These are phyloP conservation scores for Vigna trinervia DNA, from an alignment of 306 rosid genomes.

Conservation along the genomic window DNA sequence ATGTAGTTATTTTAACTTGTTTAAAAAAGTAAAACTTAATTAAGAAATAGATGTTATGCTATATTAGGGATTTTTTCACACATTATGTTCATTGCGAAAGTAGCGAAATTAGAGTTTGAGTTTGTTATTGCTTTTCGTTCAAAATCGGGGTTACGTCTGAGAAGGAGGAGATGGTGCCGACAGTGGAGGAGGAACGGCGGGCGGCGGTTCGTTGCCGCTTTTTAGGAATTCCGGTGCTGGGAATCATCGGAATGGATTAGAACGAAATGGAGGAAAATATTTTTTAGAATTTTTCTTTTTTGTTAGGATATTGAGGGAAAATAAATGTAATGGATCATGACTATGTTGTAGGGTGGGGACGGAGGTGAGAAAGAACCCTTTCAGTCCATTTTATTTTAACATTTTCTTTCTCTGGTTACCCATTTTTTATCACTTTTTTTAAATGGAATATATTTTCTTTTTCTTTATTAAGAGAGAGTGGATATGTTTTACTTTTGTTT, in stretches of 20 bases:
- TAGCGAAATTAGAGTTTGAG: too few species aligned
- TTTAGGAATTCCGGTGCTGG: conserved; percentile 48
- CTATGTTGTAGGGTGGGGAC: not conserved
- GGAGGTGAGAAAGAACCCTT: not conserved
- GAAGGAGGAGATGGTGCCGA: conserved; percentile 15
- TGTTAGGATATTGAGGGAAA: too few species aligned
- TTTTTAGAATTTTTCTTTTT: not conserved
- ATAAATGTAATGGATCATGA: not conserved
- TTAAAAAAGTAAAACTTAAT: too few species aligned
- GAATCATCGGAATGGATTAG: conserved; percentile 40
- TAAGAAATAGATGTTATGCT: too few species aligned
- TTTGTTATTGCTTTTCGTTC: too few species aligned
- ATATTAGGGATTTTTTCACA: too few species aligned
- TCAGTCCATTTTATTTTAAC: not conserved
- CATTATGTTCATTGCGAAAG: too few species aligned
- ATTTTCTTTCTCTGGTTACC: too few species aligned
- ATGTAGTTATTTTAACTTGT: too few species aligned
- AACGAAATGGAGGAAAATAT: not conserved
- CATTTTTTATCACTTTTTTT: too few species aligned
- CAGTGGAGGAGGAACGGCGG: conserved; percentile 46
- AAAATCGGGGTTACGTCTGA: conserved; percentile 36
- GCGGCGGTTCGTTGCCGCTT: conserved; percentile 69
- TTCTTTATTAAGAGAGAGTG: too few species aligned
- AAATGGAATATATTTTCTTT: not conserved
- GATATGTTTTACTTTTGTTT: too few species aligned